phyloP scores from a whole-genome alignment of 345 rosid species.

The Boechera retrofracta region DNA sequence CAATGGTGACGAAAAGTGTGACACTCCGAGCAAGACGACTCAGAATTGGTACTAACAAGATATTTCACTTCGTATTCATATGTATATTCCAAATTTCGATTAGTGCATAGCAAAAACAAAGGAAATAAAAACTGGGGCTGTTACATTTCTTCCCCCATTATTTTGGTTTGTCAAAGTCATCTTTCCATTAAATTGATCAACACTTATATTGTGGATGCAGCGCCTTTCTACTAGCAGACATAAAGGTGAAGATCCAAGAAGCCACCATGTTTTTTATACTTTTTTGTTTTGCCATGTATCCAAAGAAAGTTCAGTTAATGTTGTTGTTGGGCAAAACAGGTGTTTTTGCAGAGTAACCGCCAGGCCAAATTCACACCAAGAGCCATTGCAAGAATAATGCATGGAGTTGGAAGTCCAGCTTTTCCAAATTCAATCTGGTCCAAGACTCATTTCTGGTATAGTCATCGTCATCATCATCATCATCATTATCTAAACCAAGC shows the following conservation, averaged over 20 bases:
- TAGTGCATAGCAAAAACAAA: not conserved
- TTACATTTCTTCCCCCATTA: not conserved
- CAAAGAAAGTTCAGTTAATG: constrained; percentile 11
- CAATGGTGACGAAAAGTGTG: constrained; percentile 44
- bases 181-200: constrained; percentile 45
- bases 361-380: constrained; percentile 91
- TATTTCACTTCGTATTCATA: constrained; percentile 12
- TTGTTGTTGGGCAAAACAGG: constrained; percentile 55
- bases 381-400: constrained; percentile 92
- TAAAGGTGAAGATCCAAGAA: constrained; percentile 67
- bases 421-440: constrained; percentile 82
- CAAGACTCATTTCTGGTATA: constrained; percentile 93
- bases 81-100: not conserved
- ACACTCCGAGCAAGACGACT: constrained; percentile 37
- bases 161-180: constrained; percentile 3
- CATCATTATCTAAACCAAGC: constrained; percentile 4
- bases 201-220: constrained; percentile 55
- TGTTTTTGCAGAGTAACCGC: constrained; percentile 80
- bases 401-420: constrained; percentile 92
- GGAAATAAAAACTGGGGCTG: not conserved
- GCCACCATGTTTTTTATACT: constrained; percentile 25
- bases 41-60: constrained; percentile 42
- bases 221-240: constrained; percentile 89
- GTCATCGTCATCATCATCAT: not conserved
- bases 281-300: constrained; percentile 2